Conservation (phyloP, 1,284 basidiomycete genomes). For the Dichomitus squalens region DNA sequence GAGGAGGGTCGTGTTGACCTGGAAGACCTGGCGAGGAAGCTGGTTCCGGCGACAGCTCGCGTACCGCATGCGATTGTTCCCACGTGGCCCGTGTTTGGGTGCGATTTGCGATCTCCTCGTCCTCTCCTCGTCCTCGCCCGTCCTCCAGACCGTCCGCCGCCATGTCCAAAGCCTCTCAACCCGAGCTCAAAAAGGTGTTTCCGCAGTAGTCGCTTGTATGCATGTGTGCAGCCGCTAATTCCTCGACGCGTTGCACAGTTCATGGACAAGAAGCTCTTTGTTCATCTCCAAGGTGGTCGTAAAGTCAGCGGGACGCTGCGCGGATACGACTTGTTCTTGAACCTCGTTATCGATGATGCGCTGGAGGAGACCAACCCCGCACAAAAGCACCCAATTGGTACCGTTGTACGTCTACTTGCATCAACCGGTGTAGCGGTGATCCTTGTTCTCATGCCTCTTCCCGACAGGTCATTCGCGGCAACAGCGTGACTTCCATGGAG, state of each 20-base stretch:
- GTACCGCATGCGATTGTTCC: slow-evolving; percentile 16
- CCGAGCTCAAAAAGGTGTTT: slow-evolving; percentile 89
- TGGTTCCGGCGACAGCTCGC: slow-evolving; percentile 10
- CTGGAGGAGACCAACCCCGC: slow-evolving; percentile 89
- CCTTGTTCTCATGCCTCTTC: slow-evolving; percentile 15
- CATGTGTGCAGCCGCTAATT: not conserved
- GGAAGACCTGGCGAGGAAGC: slow-evolving; percentile 14
- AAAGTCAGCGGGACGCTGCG: slow-evolving; percentile 95
- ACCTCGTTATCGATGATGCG: slow-evolving; percentile 96
- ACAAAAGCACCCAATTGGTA: slow-evolving; percentile 90
- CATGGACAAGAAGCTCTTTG: slow-evolving; percentile 97
- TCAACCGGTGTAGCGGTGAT: not conserved
- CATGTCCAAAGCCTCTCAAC: slow-evolving; percentile 92
- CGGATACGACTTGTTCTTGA: slow-evolving; percentile 98
- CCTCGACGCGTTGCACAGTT: slow-evolving; percentile 58
- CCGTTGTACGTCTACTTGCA: slow-evolving; percentile 67
- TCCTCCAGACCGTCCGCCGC: slow-evolving; percentile 25
- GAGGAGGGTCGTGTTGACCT: slow-evolving; percentile 18
- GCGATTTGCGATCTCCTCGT: slow-evolving; percentile 10
- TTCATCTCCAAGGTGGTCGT: slow-evolving; percentile 95
- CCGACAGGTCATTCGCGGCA: slow-evolving; percentile 87
- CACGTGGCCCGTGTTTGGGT: slow-evolving; percentile 19
- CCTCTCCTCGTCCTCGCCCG: slow-evolving; percentile 3
- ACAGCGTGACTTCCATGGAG: slow-evolving; percentile 93
- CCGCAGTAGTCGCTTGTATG: not conserved